These are phyloP conservation scores for Clonostachys rosea DNA, from an alignment of 2,329 filamentous ascomycete genomes.

Conservation along the genomic window DNA sequence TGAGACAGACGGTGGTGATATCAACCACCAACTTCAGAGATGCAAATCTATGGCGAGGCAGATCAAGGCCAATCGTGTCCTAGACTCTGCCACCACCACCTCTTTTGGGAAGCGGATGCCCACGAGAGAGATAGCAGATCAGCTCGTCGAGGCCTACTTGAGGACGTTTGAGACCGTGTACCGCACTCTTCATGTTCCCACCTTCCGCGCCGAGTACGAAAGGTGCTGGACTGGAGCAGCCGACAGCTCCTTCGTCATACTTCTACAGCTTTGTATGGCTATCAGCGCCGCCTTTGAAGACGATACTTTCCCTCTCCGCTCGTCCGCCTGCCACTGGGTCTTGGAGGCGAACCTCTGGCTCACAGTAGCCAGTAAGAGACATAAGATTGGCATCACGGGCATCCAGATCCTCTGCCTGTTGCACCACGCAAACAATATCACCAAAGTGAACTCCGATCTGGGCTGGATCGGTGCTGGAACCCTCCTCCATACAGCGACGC, in stretches of 20 bases:
- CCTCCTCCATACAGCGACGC: constrained; percentile 46
- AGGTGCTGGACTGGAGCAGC: constrained; percentile 38
- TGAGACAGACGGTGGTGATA: too few relatives aligned
- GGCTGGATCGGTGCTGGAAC: constrained; percentile 46
- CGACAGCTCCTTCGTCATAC: constrained; percentile 41
- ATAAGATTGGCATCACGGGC: constrained; percentile 37
- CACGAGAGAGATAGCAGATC: constrained; percentile 31
- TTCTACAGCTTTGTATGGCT: constrained; percentile 48
- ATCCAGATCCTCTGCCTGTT: constrained; percentile 50
- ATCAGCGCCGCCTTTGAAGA: constrained; percentile 44
- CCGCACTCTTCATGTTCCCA: constrained; percentile 52
- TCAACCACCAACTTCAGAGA: too few relatives aligned
- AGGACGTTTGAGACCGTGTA: constrained; percentile 51
- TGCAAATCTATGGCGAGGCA: too few relatives aligned
- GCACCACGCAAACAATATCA: constrained; percentile 40
- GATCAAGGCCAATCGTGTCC: too few relatives aligned
- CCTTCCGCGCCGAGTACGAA: constrained; percentile 49
- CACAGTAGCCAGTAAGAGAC: constrained; percentile 38
- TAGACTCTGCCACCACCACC: too few relatives aligned
- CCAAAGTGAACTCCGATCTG: constrained; percentile 42
- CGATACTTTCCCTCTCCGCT: constrained; percentile 33
- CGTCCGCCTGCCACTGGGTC: constrained; percentile 41
- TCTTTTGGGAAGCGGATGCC: too few relatives aligned
- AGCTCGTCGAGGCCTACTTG: constrained; percentile 49
- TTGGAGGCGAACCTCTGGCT: constrained; percentile 49